A percentile compares a stretch with the other conserved stretches of the same genome.
phyloP scores from a whole-genome alignment of 2,329 filamentous ascomycete species.

The Cercospora sp. region DNA sequence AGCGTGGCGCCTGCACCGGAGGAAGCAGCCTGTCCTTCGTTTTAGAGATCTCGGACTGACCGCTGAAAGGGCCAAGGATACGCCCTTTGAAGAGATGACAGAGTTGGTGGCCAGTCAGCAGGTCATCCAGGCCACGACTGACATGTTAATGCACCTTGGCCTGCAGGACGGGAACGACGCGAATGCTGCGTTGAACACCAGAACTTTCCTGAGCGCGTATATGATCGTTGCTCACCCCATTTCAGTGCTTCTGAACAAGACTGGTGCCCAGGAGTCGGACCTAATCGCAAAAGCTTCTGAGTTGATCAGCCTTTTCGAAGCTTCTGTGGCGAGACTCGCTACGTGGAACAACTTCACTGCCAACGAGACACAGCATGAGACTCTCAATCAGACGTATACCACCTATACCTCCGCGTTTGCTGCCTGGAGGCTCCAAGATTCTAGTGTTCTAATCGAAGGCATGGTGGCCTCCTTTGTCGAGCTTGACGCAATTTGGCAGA shows the following conservation, averaged over 20 bases:
- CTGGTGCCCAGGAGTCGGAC: conserved; percentile 67
- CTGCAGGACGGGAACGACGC: conserved; percentile 60
- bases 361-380: conserved; percentile 61
- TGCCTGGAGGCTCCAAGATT: conserved; percentile 80
- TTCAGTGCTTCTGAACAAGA: conserved; percentile 74
- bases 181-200: conserved; percentile 64
- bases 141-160: conserved; percentile 68
- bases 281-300: conserved; percentile 77
- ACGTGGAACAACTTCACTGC: conserved; percentile 66
- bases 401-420: conserved; percentile 78
- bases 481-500: conserved; percentile 79
- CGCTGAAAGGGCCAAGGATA: conserved; percentile 68
- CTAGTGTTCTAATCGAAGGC: conserved; percentile 72
- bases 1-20: conserved; percentile 64
- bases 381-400: conserved; percentile 68
- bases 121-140: conserved; percentile 65
- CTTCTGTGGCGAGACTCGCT: conserved; percentile 65
- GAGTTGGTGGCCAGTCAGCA: conserved; percentile 65
- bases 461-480: conserved; percentile 88
- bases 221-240: conserved; percentile 77
- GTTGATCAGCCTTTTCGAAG: conserved; percentile 75
- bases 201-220: conserved; percentile 77
- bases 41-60: conserved; percentile 68
- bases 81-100: conserved; percentile 73
- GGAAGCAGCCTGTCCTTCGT: conserved; percentile 61